A percentile compares a stretch with the other conserved stretches of the same genome.
phyloP scores from a whole-genome alignment of 352 stramenopile species.

The Globisporangium radiosum region DNA sequence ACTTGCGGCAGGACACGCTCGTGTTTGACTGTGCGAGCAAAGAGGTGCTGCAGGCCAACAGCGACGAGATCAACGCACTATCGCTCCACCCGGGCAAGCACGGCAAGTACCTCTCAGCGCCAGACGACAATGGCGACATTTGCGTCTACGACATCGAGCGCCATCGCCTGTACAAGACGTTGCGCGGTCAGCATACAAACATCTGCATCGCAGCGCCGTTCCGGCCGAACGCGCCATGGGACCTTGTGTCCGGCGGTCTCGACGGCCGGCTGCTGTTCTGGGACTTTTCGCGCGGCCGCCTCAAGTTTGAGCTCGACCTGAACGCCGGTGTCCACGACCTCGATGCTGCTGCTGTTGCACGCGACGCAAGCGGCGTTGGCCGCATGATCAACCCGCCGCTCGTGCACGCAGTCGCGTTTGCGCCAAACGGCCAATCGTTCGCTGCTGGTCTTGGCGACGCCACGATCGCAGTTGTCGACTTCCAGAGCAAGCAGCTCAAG shows the following conservation, averaged over 20 bases:
- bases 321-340: constrained; percentile 41
- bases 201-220: constrained; percentile 65
- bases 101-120: constrained; percentile 48
- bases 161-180: constrained; percentile 53
- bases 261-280: constrained; percentile 69
- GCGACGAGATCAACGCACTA: constrained; percentile 69
- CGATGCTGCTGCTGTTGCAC: constrained; percentile 3
- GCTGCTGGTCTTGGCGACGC: constrained; percentile 60
- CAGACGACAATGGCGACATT: constrained; percentile 67
- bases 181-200: constrained; percentile 61
- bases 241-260: constrained; percentile 66
- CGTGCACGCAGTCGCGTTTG: constrained; percentile 60
- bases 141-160: constrained; percentile 55
- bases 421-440: constrained; percentile 54
- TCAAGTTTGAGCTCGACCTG: constrained; percentile 68
- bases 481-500: constrained; percentile 41
- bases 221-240: constrained; percentile 62
- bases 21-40: constrained; percentile 48
- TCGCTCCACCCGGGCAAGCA: constrained; percentile 37
- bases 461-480: constrained; percentile 59
- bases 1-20: constrained; percentile 49
- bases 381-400: constrained; percentile 76
- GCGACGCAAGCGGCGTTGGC: constrained; percentile 11
- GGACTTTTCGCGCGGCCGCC: constrained; percentile 61
- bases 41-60: constrained; percentile 51